Evolutionary conservation across 306 rosid genomes (phyloP).

Genomic region (Vachellia pachyceras): DNA sequence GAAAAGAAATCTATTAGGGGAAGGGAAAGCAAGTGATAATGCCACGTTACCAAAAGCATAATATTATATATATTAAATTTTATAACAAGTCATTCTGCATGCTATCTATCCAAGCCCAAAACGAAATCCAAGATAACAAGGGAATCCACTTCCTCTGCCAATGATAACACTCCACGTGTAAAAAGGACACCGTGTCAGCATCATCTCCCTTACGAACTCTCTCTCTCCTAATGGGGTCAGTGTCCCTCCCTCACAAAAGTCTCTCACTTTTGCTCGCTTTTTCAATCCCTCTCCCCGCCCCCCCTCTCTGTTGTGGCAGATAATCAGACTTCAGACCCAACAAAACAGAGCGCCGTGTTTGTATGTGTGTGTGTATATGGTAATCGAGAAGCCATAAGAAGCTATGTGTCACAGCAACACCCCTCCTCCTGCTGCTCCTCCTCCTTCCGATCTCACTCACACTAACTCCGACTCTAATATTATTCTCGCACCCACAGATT

Average conservation of each 20-base stretch:
- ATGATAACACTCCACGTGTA: constrained; percentile 48
- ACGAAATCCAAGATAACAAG: constrained; percentile 83
- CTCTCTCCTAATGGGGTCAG: constrained; percentile 28
- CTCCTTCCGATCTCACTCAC: constrained; percentile 3
- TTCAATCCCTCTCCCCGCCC: neutral
- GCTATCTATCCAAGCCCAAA: constrained; percentile 46
- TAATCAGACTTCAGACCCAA: neutral
- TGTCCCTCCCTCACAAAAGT: constrained; percentile 39
- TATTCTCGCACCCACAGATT: neutral
- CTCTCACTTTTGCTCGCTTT: constrained; percentile 32
- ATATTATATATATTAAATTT: no score
- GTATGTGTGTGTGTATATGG: no score
- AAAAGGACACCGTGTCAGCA: constrained; percentile 36
- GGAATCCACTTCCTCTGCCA: constrained; percentile 61
- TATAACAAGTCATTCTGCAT: no score
- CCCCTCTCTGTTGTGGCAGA: neutral
- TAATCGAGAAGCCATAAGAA: neutral
- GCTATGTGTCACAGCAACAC: constrained; percentile 63
- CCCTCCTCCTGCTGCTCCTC: constrained; percentile 13
- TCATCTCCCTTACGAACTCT: constrained; percentile 22
- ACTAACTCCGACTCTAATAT: neutral
- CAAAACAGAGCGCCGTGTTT: neutral
- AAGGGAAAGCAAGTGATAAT: neutral
- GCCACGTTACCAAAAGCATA: neutral
- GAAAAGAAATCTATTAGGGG: no score